A percentile compares a stretch with the other conserved stretches of the same genome.
Evolutionary conservation across 768 basidiomycete genomes (phyloP).

Genomic region (Amanita pallidorosea): DNA sequence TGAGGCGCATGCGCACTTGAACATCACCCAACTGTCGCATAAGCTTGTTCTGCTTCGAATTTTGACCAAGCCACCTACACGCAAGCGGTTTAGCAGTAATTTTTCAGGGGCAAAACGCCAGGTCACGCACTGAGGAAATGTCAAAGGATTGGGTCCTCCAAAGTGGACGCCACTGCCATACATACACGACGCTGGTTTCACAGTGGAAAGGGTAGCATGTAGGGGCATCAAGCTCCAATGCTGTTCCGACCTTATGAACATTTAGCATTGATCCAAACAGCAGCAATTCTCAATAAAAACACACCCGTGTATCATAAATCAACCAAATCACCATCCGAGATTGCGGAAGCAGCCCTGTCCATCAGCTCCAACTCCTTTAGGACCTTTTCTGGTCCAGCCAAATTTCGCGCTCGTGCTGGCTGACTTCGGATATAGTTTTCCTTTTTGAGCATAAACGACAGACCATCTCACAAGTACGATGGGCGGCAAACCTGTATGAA

Average conservation of each 20-base stretch:
- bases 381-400: conserved; percentile 50
- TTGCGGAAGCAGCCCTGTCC: conserved; percentile 81
- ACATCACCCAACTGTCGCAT: conserved; percentile 75
- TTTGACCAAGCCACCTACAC: conserved; percentile 90
- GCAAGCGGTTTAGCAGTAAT: background rate
- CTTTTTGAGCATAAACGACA: conserved; percentile 26
- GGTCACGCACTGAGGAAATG: conserved; percentile 72
- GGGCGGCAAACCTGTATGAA: conserved; percentile 69
- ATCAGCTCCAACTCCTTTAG: conserved; percentile 73
- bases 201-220: conserved; percentile 85
- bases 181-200: conserved; percentile 75
- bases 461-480: background rate
- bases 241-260: conserved; percentile 62
- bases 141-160: conserved; percentile 53
- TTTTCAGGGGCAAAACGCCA: conserved; percentile 1
- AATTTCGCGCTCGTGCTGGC: conserved; percentile 48
- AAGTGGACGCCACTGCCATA: conserved; percentile 67
- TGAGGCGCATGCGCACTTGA: conserved; percentile 91
- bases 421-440: conserved; percentile 91
- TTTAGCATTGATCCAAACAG: conserved; percentile 1
- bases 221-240: conserved; percentile 94
- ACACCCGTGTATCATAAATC: conserved; percentile 93
- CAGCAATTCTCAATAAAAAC: conserved; percentile 7
- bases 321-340: conserved; percentile 92
- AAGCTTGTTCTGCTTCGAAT: conserved; percentile 86